Conservation (phyloP, 164 flowering plant species). For the Aristolochia contorta region DNA sequence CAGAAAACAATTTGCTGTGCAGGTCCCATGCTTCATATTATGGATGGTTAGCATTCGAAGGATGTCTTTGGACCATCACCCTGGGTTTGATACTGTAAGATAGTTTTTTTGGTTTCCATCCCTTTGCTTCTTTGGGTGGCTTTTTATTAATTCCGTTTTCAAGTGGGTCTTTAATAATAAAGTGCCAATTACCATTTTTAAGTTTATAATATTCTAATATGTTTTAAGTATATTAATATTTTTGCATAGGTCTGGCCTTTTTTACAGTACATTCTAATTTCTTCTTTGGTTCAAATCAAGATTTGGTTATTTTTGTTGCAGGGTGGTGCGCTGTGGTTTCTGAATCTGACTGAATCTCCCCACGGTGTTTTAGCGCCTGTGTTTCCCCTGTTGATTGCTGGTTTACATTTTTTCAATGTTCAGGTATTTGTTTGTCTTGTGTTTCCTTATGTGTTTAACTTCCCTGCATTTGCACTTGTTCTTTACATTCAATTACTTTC, state of each 20-base stretch:
- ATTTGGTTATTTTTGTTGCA: conserved; percentile 20
- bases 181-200: not conserved
- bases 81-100: conserved; percentile 89
- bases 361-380: conserved; percentile 47
- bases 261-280: not conserved
- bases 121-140: not conserved
- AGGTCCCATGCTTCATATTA: conserved; percentile 78
- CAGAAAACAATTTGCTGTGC: conserved; percentile 8
- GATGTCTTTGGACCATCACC: conserved; percentile 74
- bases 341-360: conserved; percentile 58
- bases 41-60: conserved; percentile 63
- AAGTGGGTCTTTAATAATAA: not conserved
- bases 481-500: not conserved
- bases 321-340: conserved; percentile 89
- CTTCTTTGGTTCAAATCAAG: not conserved
- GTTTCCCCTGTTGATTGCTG: conserved; percentile 66
- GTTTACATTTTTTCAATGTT: conserved; percentile 57
- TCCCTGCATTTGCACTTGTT: not conserved
- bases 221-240: not conserved
- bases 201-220: not conserved
- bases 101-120: not conserved
- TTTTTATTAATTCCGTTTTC: not conserved
- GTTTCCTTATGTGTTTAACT: not conserved
- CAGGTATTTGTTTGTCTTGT: conserved; percentile 41
- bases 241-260: not conserved